Evolutionary conservation across 2,329 filamentous ascomycete species (phyloP).

Genomic region (Stagonosporopsis vannaccii): DNA sequence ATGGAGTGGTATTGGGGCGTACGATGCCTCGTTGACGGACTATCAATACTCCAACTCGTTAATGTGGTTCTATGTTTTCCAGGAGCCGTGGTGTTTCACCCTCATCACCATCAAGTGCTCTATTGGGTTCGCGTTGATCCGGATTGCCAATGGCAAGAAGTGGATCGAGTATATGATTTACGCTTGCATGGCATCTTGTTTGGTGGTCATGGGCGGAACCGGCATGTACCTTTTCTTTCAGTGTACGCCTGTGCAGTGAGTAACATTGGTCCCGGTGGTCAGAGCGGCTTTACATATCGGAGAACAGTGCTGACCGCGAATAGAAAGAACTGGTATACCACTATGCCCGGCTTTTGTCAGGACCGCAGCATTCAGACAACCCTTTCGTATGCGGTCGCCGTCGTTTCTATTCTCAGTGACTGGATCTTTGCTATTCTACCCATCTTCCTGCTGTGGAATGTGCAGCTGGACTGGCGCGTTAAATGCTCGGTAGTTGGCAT

Average conservation of each 20-base stretch:
- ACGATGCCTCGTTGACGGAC: constrained; percentile 13
- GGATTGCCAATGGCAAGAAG: constrained; percentile 20
- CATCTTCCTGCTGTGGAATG: constrained; percentile 59
- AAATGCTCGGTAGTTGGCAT: constrained; percentile 57
- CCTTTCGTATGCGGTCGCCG: constrained; percentile 18
- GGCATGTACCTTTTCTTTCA: constrained; percentile 25
- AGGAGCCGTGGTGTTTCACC: constrained; percentile 22
- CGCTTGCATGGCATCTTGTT: constrained; percentile 12
- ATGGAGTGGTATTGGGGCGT: constrained; percentile 20
- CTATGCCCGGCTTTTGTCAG: constrained; percentile 13
- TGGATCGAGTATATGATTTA: constrained; percentile 23
- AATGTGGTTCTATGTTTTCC: constrained; percentile 24
- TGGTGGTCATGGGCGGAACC: constrained; percentile 19
- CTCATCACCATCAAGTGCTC: constrained; percentile 23
- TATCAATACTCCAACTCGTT: constrained; percentile 16
- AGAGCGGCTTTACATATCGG: background rate
- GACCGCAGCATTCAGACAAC: constrained; percentile 16
- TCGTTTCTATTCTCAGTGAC: constrained; percentile 24
- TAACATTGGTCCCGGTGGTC: background rate
- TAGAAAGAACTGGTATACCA: constrained; percentile 21
- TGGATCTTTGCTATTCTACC: constrained; percentile 31
- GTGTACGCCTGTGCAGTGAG: constrained; percentile 19
- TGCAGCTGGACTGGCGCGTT: constrained; percentile 60
- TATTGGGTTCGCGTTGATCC: constrained; percentile 21
- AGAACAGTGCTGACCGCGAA: background rate